Conservation (phyloP, 2,329 filamentous ascomycete species). For the Coniochaeta sp. region DNA sequence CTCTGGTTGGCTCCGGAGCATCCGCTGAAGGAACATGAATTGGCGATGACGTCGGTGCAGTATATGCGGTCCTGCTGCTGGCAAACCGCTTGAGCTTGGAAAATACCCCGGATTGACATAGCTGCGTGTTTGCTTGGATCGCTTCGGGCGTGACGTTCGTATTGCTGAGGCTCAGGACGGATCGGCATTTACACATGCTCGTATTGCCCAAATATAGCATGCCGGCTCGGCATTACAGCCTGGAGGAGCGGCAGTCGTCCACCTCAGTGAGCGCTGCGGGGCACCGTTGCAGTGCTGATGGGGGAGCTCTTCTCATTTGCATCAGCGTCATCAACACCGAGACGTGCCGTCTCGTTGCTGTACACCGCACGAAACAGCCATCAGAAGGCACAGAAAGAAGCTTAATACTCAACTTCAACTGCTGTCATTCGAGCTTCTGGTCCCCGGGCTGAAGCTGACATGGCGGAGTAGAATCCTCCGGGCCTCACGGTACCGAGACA, state of each 20-base stretch:
- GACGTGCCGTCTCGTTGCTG: too few relatives aligned
- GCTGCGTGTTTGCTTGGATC: too few relatives aligned
- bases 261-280: not conserved
- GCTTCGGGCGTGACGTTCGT: constrained; percentile 1
- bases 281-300: not conserved
- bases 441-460: not conserved
- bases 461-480: not conserved
- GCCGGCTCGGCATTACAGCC: not conserved
- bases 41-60: not conserved
- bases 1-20: not conserved
- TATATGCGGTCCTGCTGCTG: not conserved
- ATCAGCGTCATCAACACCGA: too few relatives aligned
- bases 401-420: not conserved
- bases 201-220: constrained; percentile 1
- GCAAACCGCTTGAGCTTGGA: too few relatives aligned
- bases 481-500: not conserved
- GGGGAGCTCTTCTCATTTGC: not conserved
- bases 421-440: not conserved
- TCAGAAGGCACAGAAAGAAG: too few relatives aligned
- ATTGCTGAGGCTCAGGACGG: not conserved
- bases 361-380: too few relatives aligned
- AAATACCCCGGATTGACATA: too few relatives aligned
- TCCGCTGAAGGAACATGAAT: not conserved
- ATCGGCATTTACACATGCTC: not conserved
- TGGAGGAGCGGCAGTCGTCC: not conserved